Conservation (phyloP, 176 grass and related monocot species). For the Panicum miliaceum region DNA sequence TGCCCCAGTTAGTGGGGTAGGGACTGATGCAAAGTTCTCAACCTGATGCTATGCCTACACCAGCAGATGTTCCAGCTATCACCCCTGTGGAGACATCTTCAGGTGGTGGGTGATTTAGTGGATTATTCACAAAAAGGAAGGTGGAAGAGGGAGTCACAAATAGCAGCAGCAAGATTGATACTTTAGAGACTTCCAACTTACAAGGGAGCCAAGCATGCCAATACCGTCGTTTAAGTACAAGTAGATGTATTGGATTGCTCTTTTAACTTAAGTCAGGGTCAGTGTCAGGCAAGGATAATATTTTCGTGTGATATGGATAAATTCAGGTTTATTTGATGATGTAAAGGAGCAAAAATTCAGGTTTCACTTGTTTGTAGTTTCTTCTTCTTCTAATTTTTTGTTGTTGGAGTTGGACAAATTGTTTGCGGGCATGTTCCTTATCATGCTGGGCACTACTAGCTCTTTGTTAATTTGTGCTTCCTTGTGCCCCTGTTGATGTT, state of each 20-base stretch:
- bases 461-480: not conserved
- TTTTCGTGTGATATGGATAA: not conserved
- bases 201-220: not conserved
- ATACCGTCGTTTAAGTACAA: conserved; percentile 26
- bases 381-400: not conserved
- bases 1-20: conserved; percentile 14
- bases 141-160: conserved; percentile 12
- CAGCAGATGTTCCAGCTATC: conserved; percentile 2
- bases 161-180: conserved; percentile 19
- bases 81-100: not conserved
- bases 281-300: not conserved
- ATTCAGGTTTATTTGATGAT: not conserved
- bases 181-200: conserved; percentile 42
- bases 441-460: not conserved
- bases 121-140: conserved; percentile 35
- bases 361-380: not conserved
- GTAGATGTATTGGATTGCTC: conserved; percentile 9
- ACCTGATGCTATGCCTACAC: not conserved
- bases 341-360: not conserved
- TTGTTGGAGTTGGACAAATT: not conserved
- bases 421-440: not conserved
- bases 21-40: not conserved
- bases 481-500: not conserved
- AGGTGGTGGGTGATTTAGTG: not conserved
- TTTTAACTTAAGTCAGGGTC: not conserved